phyloP scores from a whole-genome alignment of 2,329 filamentous ascomycete species.

The Rosellinia necatrix region DNA sequence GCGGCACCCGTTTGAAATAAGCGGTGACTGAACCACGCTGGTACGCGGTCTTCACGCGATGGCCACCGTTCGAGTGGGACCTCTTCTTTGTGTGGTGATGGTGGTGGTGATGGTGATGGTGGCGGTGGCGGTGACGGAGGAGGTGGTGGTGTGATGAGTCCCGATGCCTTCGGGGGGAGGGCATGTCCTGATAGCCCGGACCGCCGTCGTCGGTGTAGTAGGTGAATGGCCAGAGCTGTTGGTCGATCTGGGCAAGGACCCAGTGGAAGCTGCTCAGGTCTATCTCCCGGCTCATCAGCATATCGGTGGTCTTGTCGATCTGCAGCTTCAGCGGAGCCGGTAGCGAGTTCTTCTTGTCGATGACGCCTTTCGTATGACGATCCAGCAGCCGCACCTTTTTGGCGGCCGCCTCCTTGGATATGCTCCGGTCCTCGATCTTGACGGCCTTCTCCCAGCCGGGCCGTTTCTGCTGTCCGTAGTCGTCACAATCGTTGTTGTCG shows the following conservation, averaged over 20 bases:
- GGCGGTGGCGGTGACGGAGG: too few relatives aligned
- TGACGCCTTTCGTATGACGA: constrained; percentile 37
- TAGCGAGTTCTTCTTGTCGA: constrained; percentile 47
- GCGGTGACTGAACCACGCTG: constrained; percentile 50
- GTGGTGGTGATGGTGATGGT: too few relatives aligned
- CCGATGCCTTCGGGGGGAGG: constrained; percentile 11
- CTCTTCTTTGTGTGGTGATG: constrained; percentile 7
- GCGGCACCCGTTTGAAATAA: constrained; percentile 52
- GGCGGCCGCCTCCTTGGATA: constrained; percentile 45
- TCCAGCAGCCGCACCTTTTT: constrained; percentile 47
- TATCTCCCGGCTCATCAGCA: constrained; percentile 42
- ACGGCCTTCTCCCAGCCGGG: constrained; percentile 49
- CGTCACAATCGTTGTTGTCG: constrained; percentile 42
- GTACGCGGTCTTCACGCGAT: constrained; percentile 38
- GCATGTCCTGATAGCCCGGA: background rate
- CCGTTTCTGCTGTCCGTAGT: constrained; percentile 41
- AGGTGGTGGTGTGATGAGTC: background rate
- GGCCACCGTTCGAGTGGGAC: background rate
- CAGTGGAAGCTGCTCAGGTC: constrained; percentile 47
- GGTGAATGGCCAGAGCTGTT: constrained; percentile 41
- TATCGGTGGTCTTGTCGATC: constrained; percentile 45
- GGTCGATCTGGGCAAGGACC: constrained; percentile 51
- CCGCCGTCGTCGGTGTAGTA: constrained; percentile 13
- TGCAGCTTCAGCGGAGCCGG: constrained; percentile 46
- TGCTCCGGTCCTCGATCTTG: constrained; percentile 41